Percentiles rank a stretch among this genome's conserved stretches.
phyloP scores from a whole-genome alignment of 169 alveolate genomes.

The Perkinsus chesapeaki region DNA sequence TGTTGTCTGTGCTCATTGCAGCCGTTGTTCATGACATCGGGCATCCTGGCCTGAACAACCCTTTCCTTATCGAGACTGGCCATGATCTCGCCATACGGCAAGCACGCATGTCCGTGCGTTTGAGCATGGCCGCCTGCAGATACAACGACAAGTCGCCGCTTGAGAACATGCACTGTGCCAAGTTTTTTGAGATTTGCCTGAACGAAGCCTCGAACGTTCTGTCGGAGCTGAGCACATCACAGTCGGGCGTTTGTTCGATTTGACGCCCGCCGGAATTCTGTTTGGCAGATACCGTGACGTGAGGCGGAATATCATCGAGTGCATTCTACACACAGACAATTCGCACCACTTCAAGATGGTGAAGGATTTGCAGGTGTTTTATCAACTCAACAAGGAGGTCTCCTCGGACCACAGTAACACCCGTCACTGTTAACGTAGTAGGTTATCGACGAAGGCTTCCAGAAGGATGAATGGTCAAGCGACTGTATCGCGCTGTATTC shows the following conservation, averaged over 20 bases:
- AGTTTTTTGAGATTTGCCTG: constrained; percentile 28
- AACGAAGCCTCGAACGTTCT: not conserved
- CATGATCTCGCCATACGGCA: constrained; percentile 55
- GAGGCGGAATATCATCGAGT: constrained; percentile 44
- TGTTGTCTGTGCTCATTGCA: constrained; percentile 44
- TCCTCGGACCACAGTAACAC: no score
- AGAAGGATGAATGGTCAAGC: no score
- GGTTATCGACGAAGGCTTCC: no score
- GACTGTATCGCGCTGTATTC: no score
- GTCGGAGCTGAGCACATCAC: no score
- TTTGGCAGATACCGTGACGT: constrained; percentile 7
- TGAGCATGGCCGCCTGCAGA: no score
- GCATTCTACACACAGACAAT: constrained; percentile 50
- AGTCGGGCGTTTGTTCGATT: no score
- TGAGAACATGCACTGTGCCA: constrained; percentile 63
- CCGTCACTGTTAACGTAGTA: no score
- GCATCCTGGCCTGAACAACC: constrained; percentile 66
- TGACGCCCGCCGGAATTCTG: not conserved
- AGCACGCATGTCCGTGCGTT: no score
- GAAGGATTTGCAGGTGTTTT: no score
- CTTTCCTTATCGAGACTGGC: constrained; percentile 34
- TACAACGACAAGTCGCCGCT: constrained; percentile 60
- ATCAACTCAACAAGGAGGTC: no score
- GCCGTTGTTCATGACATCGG: constrained; percentile 67
- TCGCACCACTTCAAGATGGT: constrained; percentile 26